These are phyloP conservation scores for Rhizophora apiculata DNA, from an alignment of 345 rosid genomes.

Conservation along the genomic window DNA sequence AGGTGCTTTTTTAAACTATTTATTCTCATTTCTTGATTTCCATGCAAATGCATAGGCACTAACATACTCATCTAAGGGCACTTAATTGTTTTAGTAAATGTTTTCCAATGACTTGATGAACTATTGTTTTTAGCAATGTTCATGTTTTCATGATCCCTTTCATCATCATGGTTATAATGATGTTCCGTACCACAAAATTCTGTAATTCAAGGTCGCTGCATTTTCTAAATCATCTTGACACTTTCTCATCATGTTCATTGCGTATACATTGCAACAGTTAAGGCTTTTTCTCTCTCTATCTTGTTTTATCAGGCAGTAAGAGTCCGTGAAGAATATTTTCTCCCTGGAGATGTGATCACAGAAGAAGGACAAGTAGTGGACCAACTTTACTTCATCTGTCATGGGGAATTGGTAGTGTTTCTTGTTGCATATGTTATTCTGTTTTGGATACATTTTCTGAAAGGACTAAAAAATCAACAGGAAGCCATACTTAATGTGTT, in stretches of 20 bases:
- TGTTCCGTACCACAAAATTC: no score
- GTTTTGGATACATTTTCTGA: neutral
- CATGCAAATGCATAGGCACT: neutral
- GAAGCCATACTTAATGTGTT: neutral
- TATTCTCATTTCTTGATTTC: no score
- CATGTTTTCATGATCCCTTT: no score
- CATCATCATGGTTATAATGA: no score
- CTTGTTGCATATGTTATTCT: neutral
- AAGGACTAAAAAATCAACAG: neutral
- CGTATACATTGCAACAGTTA: neutral
- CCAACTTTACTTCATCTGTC: slow-evolving; percentile 75
- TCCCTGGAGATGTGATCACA: slow-evolving; percentile 75
- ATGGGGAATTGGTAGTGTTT: slow-evolving; percentile 63
- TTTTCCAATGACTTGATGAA: neutral
- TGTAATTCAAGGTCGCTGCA: no score
- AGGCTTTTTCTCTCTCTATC: neutral
- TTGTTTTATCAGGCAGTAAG: slow-evolving; percentile 47
- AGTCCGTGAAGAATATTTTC: slow-evolving; percentile 72
- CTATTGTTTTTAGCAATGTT: neutral
- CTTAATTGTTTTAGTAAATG: neutral
- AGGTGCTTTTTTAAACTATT: no score
- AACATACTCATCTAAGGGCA: no score
- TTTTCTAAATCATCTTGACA: neutral
- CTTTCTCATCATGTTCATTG: neutral
- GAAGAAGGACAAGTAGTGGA: slow-evolving; percentile 68